Conservation (phyloP, 2,329 filamentous ascomycete genomes). For the Diaporthe vaccinii region DNA sequence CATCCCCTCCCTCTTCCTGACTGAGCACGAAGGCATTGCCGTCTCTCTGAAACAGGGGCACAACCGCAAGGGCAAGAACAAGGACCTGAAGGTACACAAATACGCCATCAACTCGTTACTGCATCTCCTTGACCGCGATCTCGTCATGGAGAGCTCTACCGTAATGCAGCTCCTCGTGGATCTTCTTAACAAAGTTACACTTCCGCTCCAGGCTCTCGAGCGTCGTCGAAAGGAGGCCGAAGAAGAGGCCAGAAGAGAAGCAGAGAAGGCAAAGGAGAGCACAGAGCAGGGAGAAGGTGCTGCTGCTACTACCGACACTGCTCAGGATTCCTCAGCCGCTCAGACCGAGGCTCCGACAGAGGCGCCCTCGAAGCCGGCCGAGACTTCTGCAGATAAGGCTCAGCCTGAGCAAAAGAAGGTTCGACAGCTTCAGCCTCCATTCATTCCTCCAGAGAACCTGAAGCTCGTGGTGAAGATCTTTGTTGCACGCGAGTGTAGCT, state of each 20-base stretch:
- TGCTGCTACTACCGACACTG: constrained; percentile 39
- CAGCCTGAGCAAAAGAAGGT: constrained; percentile 62
- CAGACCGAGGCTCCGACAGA: constrained; percentile 44
- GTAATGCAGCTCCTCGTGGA: constrained; percentile 96
- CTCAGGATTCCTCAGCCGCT: constrained; percentile 1
- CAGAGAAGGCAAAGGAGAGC: constrained; percentile 51
- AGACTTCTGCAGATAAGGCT: constrained; percentile 50
- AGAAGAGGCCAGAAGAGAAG: constrained; percentile 64
- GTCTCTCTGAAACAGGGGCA: constrained; percentile 81
- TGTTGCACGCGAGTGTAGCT: constrained; percentile 94
- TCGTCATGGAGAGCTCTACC: constrained; percentile 96
- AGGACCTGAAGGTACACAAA: constrained; percentile 86
- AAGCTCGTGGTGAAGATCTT: constrained; percentile 97
- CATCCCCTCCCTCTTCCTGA: constrained; percentile 91
- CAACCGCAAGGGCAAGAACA: constrained; percentile 88
- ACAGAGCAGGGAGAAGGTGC: constrained; percentile 43
- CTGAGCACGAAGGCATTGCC: constrained; percentile 85
- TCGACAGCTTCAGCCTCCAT: constrained; percentile 79
- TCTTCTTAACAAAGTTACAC: constrained; percentile 88
- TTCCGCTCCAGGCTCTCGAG: constrained; percentile 84
- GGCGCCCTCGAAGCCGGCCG: constrained; percentile 48
- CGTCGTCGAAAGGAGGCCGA: constrained; percentile 84
- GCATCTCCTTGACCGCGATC: constrained; percentile 87
- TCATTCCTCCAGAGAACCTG: constrained; percentile 90
- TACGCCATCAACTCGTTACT: constrained; percentile 94